These are phyloP conservation scores for Colletotrichum endophyticum DNA, from an alignment of 2,329 filamentous ascomycete genomes.

Conservation along the genomic window DNA sequence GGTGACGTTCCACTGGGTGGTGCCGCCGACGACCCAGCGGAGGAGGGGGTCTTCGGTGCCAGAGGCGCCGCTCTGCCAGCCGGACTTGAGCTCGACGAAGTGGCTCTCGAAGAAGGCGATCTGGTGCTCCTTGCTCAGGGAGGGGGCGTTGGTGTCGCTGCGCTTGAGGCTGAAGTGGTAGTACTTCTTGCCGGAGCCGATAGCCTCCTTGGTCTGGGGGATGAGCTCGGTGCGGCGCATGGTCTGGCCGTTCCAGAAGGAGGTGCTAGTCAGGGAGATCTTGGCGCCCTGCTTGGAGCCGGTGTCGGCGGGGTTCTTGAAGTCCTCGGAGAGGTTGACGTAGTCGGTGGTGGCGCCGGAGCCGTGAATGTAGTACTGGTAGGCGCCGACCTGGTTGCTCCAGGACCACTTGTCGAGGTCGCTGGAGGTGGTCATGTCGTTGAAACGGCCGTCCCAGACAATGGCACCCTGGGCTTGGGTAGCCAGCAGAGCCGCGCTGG, in stretches of 20 bases:
- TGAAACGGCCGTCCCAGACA: slow-evolving; percentile 72
- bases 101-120: slow-evolving; percentile 69
- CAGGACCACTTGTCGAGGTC: slow-evolving; percentile 69
- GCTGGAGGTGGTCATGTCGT: slow-evolving; percentile 56
- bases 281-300: slow-evolving; percentile 69
- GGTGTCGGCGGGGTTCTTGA: slow-evolving; percentile 71
- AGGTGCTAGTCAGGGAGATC: slow-evolving; percentile 67
- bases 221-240: slow-evolving; percentile 80
- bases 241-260: slow-evolving; percentile 74
- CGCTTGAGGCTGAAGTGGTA: slow-evolving; percentile 77
- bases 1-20: slow-evolving; percentile 66
- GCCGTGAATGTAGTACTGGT: slow-evolving; percentile 81
- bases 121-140: slow-evolving; percentile 70
- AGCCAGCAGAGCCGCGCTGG: slow-evolving; percentile 18
- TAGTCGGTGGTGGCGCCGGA: slow-evolving; percentile 59
- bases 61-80: slow-evolving; percentile 57
- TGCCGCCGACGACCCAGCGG: slow-evolving; percentile 67
- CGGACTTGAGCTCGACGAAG: slow-evolving; percentile 78
- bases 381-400: slow-evolving; percentile 71
- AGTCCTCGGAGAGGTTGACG: slow-evolving; percentile 62
- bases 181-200: slow-evolving; percentile 69
- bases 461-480: slow-evolving; percentile 30
- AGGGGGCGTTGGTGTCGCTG: slow-evolving; percentile 63
- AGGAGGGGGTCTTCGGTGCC: slow-evolving; percentile 56
- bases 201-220: slow-evolving; percentile 69